Evolutionary conservation across 2,329 filamentous ascomycete species (phyloP).

Genomic region (Diaporthe sp.): DNA sequence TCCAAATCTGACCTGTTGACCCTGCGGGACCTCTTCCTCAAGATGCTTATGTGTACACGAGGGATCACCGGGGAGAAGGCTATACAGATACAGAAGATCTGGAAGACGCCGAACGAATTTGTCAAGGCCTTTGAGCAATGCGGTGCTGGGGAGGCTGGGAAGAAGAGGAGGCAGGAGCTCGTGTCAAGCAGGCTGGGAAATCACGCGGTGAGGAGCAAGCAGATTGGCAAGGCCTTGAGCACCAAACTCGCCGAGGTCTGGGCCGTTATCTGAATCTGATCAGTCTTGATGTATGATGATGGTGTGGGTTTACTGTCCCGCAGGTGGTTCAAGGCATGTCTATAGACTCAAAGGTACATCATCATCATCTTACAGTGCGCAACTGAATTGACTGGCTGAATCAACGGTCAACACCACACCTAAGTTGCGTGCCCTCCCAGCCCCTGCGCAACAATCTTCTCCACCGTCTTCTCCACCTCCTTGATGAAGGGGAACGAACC

Average conservation of each 20-base stretch:
- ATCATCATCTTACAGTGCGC: neutral
- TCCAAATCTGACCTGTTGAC: constrained; percentile 84
- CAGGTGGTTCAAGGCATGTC: neutral
- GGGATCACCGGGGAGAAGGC: constrained; percentile 85
- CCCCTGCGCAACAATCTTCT: constrained; percentile 81
- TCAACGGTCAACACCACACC: neutral
- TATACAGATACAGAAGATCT: constrained; percentile 83
- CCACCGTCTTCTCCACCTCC: constrained; percentile 81
- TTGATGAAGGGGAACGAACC: constrained; percentile 72
- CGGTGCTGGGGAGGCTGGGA: constrained; percentile 62
- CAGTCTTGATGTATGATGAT: neutral
- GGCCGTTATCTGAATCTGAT: constrained; percentile 63
- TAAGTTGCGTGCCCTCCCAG: constrained; percentile 53
- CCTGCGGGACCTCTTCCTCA: constrained; percentile 81
- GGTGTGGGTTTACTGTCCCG: neutral
- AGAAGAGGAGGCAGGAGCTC: constrained; percentile 72
- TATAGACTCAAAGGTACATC: constrained; percentile 3
- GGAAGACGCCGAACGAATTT: constrained; percentile 80
- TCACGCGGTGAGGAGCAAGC: constrained; percentile 74
- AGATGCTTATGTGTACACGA: constrained; percentile 87
- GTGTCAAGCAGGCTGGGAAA: constrained; percentile 69
- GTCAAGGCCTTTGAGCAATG: constrained; percentile 77
- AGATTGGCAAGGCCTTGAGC: constrained; percentile 75
- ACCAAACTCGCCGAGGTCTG: constrained; percentile 81
- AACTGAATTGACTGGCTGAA: neutral